Evolutionary conservation across 2,329 filamentous ascomycete species (phyloP).

Genomic region (Aureobasidium sp.): DNA sequence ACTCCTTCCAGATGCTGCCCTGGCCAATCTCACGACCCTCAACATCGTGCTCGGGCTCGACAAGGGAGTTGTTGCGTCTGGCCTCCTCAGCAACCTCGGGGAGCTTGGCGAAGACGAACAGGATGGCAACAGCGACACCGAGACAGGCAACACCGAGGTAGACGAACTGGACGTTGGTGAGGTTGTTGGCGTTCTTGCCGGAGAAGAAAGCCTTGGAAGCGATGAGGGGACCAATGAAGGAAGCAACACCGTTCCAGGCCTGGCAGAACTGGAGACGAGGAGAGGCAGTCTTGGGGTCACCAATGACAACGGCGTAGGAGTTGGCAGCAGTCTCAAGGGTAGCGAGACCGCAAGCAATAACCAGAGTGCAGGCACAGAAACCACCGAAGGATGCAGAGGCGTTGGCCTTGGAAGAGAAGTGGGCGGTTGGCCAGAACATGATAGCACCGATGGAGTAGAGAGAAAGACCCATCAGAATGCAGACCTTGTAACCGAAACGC

Average conservation of each 20-base stretch:
- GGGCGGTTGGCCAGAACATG: constrained; percentile 34
- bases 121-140: constrained; percentile 28
- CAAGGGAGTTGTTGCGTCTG: constrained; percentile 25
- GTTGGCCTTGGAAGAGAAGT: constrained; percentile 27
- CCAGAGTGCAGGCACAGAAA: constrained; percentile 33
- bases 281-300: constrained; percentile 30
- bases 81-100: constrained; percentile 29
- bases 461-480: constrained; percentile 36
- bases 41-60: constrained; percentile 25
- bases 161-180: constrained; percentile 34
- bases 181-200: constrained; percentile 27
- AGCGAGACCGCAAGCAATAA: constrained; percentile 35
- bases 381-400: constrained; percentile 31
- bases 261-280: constrained; percentile 35
- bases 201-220: constrained; percentile 34
- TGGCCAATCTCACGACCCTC: constrained; percentile 27
- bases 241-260: constrained; percentile 34
- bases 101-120: constrained; percentile 34
- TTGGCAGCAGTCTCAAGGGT: constrained; percentile 35
- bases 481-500: constrained; percentile 39
- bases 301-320: constrained; percentile 35
- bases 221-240: constrained; percentile 35
- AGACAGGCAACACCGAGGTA: constrained; percentile 35
- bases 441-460: constrained; percentile 34
- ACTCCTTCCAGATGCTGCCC: constrained; percentile 34